phyloP scores from a whole-genome alignment of 768 basidiomycete genomes.

The Rhodotorula babjevae region DNA sequence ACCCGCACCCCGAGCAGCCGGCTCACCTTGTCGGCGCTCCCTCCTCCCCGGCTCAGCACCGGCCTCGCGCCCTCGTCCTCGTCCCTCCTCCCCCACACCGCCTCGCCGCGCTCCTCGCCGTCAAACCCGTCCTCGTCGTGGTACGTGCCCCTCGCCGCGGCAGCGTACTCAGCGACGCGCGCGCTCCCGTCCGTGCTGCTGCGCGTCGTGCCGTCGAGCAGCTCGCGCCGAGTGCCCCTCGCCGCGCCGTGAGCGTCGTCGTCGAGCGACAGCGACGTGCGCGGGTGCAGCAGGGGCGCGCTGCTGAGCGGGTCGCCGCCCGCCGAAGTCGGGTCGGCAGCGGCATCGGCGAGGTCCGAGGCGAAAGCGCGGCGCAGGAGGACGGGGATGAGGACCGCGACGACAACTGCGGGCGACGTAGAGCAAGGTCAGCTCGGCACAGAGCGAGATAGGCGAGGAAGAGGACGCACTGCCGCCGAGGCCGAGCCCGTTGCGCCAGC shows the following conservation, averaged over 20 bases:
- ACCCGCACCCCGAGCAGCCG: conserved; percentile 25
- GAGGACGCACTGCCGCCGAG: conserved; percentile 32
- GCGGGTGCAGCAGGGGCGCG: conserved; percentile 8
- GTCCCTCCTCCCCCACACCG: background rate
- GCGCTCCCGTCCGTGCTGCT: conserved; percentile 20
- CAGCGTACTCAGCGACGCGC: background rate
- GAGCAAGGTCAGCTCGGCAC: background rate
- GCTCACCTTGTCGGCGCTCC: conserved; percentile 23
- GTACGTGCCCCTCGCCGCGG: background rate
- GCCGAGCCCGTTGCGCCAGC: conserved; percentile 28
- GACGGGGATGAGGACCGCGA: conserved; percentile 36
- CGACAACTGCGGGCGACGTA: conserved; percentile 7
- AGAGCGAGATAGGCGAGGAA: background rate
- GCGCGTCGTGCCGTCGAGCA: background rate
- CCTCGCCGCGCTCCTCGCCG: background rate
- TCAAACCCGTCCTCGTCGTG: background rate
- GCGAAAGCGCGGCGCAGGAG: conserved; percentile 17
- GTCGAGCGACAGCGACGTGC: conserved; percentile 9
- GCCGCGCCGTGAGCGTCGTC: background rate
- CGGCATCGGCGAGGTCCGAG: conserved; percentile 27
- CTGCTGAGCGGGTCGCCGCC: background rate
- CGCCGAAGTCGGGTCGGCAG: background rate
- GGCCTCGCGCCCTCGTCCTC: conserved; percentile 5
- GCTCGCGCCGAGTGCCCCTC: background rate
- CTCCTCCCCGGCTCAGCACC: conserved; percentile 7